A percentile compares a stretch with the other conserved stretches of the same genome.
Conservation (phyloP, 2,329 filamentous ascomycete species). For the Lecanicillium sp. region DNA sequence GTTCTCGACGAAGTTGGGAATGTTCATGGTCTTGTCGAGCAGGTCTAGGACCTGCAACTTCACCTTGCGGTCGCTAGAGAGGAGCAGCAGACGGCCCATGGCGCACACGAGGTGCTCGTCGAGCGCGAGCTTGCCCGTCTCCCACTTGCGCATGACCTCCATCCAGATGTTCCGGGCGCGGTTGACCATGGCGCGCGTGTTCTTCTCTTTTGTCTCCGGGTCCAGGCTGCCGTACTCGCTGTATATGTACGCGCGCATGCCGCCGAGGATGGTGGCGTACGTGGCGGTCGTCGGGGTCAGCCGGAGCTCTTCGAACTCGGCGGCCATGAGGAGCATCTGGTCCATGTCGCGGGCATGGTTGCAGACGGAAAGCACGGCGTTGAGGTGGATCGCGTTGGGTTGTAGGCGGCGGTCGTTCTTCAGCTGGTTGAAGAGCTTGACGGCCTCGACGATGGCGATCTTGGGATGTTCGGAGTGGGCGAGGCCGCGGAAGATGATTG, state of each 20-base stretch:
- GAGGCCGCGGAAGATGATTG: conserved; percentile 73
- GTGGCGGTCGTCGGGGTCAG: conserved; percentile 63
- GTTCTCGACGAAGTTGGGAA: conserved; percentile 48
- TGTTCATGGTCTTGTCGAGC: conserved; percentile 74
- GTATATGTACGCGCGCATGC: conserved; percentile 46
- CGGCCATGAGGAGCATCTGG: conserved; percentile 68
- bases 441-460: conserved; percentile 59
- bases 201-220: conserved; percentile 26
- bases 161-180: conserved; percentile 74
- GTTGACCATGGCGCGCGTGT: conserved; percentile 44
- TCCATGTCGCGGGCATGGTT: conserved; percentile 69
- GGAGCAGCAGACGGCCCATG: conserved; percentile 73
- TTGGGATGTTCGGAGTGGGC: conserved; percentile 52
- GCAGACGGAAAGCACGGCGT: conserved; percentile 81
- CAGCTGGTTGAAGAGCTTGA: conserved; percentile 74
- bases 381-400: conserved; percentile 76
- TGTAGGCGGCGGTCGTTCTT: conserved; percentile 55
- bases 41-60: conserved; percentile 68
- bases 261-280: conserved; percentile 78
- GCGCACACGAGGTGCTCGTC: conserved; percentile 74
- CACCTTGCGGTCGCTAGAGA: conserved; percentile 53
- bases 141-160: conserved; percentile 74
- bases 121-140: conserved; percentile 59
- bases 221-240: conserved; percentile 22
- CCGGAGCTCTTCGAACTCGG: conserved; percentile 60